These are phyloP conservation scores for Diaporthe sp. DNA, from an alignment of 2,329 filamentous ascomycete genomes.

Conservation along the genomic window DNA sequence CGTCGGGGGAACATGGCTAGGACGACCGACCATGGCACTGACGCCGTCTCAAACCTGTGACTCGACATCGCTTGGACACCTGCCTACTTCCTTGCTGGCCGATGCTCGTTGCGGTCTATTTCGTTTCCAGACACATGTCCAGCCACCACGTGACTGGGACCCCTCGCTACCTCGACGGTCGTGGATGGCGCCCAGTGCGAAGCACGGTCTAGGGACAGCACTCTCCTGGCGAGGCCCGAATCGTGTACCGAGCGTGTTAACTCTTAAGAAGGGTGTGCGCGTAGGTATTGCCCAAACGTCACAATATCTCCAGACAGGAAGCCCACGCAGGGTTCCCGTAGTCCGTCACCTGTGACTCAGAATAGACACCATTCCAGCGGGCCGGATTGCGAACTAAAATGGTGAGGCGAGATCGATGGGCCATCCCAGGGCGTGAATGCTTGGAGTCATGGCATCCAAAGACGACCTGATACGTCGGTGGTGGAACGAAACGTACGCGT, in stretches of 20 bases:
- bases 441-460: too few relatives aligned
- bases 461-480: not conserved
- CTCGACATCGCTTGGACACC: not conserved
- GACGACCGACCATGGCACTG: not conserved
- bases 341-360: conserved; percentile 11
- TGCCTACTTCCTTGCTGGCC: not conserved
- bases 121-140: not conserved
- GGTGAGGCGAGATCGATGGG: not conserved
- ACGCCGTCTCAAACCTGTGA: not conserved
- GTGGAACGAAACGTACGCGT: conserved; percentile 12
- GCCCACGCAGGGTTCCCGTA: not conserved
- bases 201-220: not conserved
- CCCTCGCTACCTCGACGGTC: not conserved
- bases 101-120: not conserved
- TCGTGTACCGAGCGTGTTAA: not conserved
- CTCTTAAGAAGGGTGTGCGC: conserved; percentile 1
- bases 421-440: not conserved
- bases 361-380: not conserved
- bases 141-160: not conserved
- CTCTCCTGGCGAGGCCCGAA: not conserved
- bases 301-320: not conserved
- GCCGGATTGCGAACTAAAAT: not conserved
- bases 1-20: not conserved
- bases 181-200: not conserved
- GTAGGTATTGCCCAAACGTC: not conserved